Conservation (phyloP, 768 basidiomycete genomes). For the Suillus bovinus region DNA sequence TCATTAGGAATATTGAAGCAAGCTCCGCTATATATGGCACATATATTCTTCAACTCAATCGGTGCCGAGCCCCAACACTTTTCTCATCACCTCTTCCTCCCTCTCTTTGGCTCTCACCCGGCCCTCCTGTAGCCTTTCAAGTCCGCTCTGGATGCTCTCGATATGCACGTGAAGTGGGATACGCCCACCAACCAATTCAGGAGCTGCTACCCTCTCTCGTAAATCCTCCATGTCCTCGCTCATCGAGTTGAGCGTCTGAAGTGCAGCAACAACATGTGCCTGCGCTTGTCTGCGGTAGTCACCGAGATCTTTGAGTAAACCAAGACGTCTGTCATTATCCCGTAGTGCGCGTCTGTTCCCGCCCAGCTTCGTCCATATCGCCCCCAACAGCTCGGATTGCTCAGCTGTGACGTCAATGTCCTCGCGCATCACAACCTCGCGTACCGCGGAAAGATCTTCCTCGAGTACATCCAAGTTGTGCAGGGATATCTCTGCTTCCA, state of each 20-base stretch:
- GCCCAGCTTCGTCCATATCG: slow-evolving; percentile 71
- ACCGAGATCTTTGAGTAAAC: slow-evolving; percentile 54
- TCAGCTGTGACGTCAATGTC: slow-evolving; percentile 44
- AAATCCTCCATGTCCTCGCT: slow-evolving; percentile 77
- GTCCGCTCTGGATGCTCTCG: slow-evolving; percentile 63
- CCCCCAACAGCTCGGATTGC: slow-evolving; percentile 55
- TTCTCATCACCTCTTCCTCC: slow-evolving; percentile 38
- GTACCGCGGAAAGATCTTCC: slow-evolving; percentile 52
- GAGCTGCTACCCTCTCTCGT: slow-evolving; percentile 68
- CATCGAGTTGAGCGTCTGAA: slow-evolving; percentile 63
- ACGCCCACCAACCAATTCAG: slow-evolving; percentile 57
- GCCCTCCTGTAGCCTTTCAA: slow-evolving; percentile 57
- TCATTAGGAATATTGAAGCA: background rate
- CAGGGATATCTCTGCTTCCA: slow-evolving; percentile 66
- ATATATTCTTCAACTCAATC: slow-evolving; percentile 8
- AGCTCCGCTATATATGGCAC: slow-evolving; percentile 4
- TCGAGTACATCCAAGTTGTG: slow-evolving; percentile 63
- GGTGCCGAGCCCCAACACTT: slow-evolving; percentile 20
- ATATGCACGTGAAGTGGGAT: slow-evolving; percentile 77
- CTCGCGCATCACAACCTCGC: slow-evolving; percentile 63
- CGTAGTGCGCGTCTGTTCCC: slow-evolving; percentile 53
- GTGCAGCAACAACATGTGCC: slow-evolving; percentile 63
- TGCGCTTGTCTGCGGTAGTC: slow-evolving; percentile 61
- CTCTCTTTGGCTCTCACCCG: slow-evolving; percentile 50
- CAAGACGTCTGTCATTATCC: slow-evolving; percentile 52